Evolutionary conservation across 148 eudicot genomes (phyloP), one percentile per base, ranked within the genome.

Genomic region (Rheum nobile): DNA sequence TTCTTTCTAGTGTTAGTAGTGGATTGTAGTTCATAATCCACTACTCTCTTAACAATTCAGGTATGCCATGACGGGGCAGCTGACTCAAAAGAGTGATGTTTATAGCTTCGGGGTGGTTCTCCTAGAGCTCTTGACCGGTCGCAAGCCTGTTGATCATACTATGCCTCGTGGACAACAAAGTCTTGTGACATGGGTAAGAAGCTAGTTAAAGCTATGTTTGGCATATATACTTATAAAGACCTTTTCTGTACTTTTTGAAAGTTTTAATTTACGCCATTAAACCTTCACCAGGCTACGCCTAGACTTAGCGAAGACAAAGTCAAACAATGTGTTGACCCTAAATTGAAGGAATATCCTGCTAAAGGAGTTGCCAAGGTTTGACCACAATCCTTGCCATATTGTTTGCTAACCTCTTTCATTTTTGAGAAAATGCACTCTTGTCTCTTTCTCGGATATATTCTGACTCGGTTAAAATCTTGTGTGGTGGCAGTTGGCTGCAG

Each of bases 251-350:
- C n/a, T n/a, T n/a, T n/a, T n/a, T n/a, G 52, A 6, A 24, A 48
- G 13, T 74, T 19, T 9, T 35, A 21, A 31, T 48, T 32, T 48
- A 26, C 34, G 7, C 22, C 17, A 4, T 34, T 8, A 19, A 26
- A 21, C 42, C 3, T 32, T 8, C 7, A 57, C 9, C 74, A 82
- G 89, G 89, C 89, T 2, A 87, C 90, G 42, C 90, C 90, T 28
- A 83, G 90, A 79, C 82, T 87, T 63, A 92, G 97, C 50, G 96
- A 92, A 79, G 97, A 92, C 81, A 90, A 92, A 87, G 96, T 92
- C 0, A 90, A 90, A 78, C 92, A 88, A 74, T 88, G 92, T 75
- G 90, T 88, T 41, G 92, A 88, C 75, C 92, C 92, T 14, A 86
- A 86, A 71, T 79, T 88, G 78, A 88, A 84, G 79, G 90, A 84